Evolutionary conservation across 108 stramenopile genomes (phyloP), one percentile per base, ranked within the genome.

Genomic region (Cyclotella kingstonii): DNA sequence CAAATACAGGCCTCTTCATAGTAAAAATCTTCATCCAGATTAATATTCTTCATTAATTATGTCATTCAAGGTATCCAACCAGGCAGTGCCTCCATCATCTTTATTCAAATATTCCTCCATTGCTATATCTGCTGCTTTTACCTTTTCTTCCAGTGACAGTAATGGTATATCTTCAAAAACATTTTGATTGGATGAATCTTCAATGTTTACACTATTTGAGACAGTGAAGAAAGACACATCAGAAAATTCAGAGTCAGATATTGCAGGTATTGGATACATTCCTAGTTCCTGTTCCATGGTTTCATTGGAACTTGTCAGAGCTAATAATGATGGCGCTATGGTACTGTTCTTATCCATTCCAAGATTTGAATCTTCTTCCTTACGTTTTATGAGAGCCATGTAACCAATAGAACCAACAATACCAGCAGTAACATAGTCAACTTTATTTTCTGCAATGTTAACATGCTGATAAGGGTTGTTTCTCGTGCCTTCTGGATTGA

Each of bases 31-130:
- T n/a, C n/a, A n/a, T n/a, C n/a, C n/a, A n/a, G n/a, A n/a, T n/a
- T n/a, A n/a, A 9, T 29, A 14, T 56, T 74, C 63, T 30, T 83
- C 87, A n/a, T 74, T 68, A 15, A 82, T 72, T 3, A 87, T 78
- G 22, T 84, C 68, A 17, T 55, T 38, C 45, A 91, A 42, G 3
- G 66, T 55, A 36, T 36, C 36, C 25, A 91, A 56, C 87, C 87
- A 91, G 4, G 46, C 79, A 22, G 78, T 84, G 22, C 70, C 82
- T 10, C 85, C 82, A 59, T 91, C 87, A 61, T 91, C 90, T 54
- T 77, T 46, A 31, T 85, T 61, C 46, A 90, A 36, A 56, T 85
- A 90, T 26, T 80, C 74, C 22, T 85, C 60, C 86, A 87, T 90
- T 15, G 86, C 86, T 35, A 51, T 39, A 18, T 72, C 55, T n/a